Evolutionary conservation across 2,329 filamentous ascomycete genomes (phyloP).

Genomic region (Emergomyces orientalis): DNA sequence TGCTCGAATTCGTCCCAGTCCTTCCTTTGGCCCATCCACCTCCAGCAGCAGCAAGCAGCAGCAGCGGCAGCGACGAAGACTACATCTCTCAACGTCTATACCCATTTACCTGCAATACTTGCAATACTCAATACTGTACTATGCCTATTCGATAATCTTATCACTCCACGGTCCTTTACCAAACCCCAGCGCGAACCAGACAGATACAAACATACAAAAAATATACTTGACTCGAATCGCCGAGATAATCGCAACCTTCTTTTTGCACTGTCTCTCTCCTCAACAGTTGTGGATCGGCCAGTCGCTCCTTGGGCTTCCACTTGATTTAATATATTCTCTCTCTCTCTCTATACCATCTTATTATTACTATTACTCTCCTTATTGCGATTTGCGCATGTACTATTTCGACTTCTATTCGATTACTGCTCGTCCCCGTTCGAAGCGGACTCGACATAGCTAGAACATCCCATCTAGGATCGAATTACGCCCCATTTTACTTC

Average conservation of each 20-base stretch:
- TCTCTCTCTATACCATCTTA: not conserved
- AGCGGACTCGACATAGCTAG: not conserved
- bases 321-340: not conserved
- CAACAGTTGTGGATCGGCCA: not conserved
- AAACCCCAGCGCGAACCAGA: not conserved
- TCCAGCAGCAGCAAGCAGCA: constrained; percentile 13
- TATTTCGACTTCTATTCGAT: constrained; percentile 6
- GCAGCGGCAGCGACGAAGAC: not conserved
- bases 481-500: constrained; percentile 4
- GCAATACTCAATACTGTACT: constrained; percentile 4
- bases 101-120: not conserved
- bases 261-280: not conserved
- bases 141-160: constrained; percentile 4
- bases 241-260: constrained; percentile 5
- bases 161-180: constrained; percentile 3
- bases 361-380: not conserved
- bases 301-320: not conserved
- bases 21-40: constrained; percentile 23
- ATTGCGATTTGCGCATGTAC: not conserved
- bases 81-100: not conserved
- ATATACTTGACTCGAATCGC: not conserved
- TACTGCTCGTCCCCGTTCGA: not conserved
- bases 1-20: constrained; percentile 26
- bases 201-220: not conserved
- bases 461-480: not conserved